Evolutionary conservation across 495 filamentous ascomycete species (phyloP).

Genomic region (Aspergillus olivimuriae): DNA sequence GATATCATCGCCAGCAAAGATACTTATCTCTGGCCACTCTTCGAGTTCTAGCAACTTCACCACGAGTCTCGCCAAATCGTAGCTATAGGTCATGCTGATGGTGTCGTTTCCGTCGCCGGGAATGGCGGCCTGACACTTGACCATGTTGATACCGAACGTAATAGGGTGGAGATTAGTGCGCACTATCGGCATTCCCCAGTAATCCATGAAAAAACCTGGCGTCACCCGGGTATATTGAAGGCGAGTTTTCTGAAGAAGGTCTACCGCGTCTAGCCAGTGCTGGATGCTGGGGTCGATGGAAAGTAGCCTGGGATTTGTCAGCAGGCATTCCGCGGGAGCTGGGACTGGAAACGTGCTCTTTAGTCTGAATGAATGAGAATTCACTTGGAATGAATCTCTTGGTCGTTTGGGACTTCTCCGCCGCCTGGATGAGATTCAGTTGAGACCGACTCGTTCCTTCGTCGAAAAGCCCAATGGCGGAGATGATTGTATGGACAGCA

Average conservation of each 20-base stretch:
- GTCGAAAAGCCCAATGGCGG: slow-evolving; percentile 33
- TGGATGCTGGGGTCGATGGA: slow-evolving; percentile 30
- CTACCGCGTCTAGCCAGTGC: slow-evolving; percentile 27
- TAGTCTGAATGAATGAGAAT: slow-evolving; percentile 37
- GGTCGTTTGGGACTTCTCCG: slow-evolving; percentile 35
- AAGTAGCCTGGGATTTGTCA: slow-evolving; percentile 17
- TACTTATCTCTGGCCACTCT: slow-evolving; percentile 40
- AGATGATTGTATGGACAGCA: slow-evolving; percentile 48
- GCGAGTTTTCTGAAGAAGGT: slow-evolving; percentile 19
- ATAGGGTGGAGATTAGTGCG: slow-evolving; percentile 34
- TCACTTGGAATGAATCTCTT: slow-evolving; percentile 46
- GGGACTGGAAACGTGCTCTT: slow-evolving; percentile 17
- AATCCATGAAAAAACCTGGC: slow-evolving; percentile 51
- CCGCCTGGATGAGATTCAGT: slow-evolving; percentile 45
- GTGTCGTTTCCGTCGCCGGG: slow-evolving; percentile 44
- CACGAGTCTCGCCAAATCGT: slow-evolving; percentile 46
- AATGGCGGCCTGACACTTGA: slow-evolving; percentile 40
- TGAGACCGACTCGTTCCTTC: slow-evolving; percentile 29
- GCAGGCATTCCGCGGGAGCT: not conserved
- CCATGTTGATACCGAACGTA: slow-evolving; percentile 41
- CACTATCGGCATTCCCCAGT: slow-evolving; percentile 43
- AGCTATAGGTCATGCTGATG: slow-evolving; percentile 46
- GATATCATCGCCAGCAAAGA: slow-evolving; percentile 39
- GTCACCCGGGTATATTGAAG: slow-evolving; percentile 45
- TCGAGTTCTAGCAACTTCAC: slow-evolving; percentile 37